Conservation (phyloP, 805 yeast species). For the Zygosaccharomyces rouxii region DNA sequence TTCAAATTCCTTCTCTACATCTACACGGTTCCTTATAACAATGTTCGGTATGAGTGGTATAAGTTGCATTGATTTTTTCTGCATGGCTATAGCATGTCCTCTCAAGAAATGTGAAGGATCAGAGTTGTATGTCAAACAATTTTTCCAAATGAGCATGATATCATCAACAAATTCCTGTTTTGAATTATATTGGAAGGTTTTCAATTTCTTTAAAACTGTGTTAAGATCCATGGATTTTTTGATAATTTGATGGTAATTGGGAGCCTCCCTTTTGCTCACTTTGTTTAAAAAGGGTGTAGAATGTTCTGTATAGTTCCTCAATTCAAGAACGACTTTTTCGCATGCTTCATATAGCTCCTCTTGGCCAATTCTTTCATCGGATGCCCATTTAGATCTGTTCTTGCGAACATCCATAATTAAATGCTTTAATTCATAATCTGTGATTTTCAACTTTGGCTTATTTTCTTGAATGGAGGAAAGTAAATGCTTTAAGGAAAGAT, state of each 20-base stretch:
- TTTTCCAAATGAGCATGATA: constrained; percentile 90
- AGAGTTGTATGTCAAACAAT: constrained; percentile 87
- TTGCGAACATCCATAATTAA: constrained; percentile 89
- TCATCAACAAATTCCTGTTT: constrained; percentile 93
- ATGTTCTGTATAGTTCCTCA: constrained; percentile 91
- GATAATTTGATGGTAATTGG: constrained; percentile 86
- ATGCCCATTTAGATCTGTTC: constrained; percentile 96
- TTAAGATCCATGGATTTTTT: constrained; percentile 95
- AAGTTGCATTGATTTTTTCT: constrained; percentile 71
- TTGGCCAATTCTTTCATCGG: constrained; percentile 91
- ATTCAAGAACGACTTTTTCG: constrained; percentile 86
- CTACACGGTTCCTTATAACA: constrained; percentile 64
- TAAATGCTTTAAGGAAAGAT: constrained; percentile 72
- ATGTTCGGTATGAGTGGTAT: constrained; percentile 89
- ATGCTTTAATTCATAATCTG: constrained; percentile 79
- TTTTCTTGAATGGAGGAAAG: constrained; percentile 72
- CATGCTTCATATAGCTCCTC: constrained; percentile 97
- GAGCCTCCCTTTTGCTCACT: constrained; percentile 98
- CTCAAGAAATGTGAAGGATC: constrained; percentile 91
- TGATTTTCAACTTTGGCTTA: constrained; percentile 67
- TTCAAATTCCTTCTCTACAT: constrained; percentile 63
- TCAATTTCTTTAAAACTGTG: constrained; percentile 87
- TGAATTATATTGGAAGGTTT: constrained; percentile 72
- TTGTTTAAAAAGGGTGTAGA: constrained; percentile 92
- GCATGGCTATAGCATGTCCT: constrained; percentile 94